Base-by-base conservation (phyloP, 139 green algal genomes). In the Chlorella sp. region DNA sequence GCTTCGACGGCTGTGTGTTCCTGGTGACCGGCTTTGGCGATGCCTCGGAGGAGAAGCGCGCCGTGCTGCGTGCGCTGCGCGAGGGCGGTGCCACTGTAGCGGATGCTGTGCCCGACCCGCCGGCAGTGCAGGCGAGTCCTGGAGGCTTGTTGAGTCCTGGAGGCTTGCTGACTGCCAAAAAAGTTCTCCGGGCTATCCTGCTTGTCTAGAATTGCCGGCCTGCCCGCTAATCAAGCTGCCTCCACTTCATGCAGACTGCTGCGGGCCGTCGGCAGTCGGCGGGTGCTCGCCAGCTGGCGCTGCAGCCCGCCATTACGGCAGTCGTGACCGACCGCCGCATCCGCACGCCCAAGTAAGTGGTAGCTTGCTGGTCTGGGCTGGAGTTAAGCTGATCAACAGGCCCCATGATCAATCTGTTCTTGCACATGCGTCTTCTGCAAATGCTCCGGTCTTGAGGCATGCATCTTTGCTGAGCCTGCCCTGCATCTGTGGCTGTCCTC, bases 1-100 rank as follows among this genome's bases (percentile, higher is more conserved):
- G 34, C 39, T 83, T 83, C 47, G 78, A 83, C 63, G 78, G 78
- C 63, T 74, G 65, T n/a, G 62, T 62, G 15, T 83, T 83, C 78
- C 30, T 83, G 62, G 78, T 83, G 28, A 83, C 78, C 2, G 78
- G 78, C 41, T 83, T 75, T 36, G n/a, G 23, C 13, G 57, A 57
- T 7, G 76, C 78, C 0, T 3, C 15, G 5, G 41, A 70, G n/a
- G 62, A 51, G 12, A 83, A 83, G 63, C 28, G 28, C 17, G 56
- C 23, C 9, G 26, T 83, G 41, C 30, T 83, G 78, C 28, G 28
- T 1, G 63, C 63, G 39, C 63, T 83, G 78, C 17, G n/a, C 3
- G 63, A 74, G 63, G 25, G 30, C 28, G 78, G 78, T 38, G 78
- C 63, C 18, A 44, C 64, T 1, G 39, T 83, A 28, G 39, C 39